These are phyloP conservation scores for Clavispora carvajalis DNA, from an alignment of 805 yeast species.

Conservation along the genomic window DNA sequence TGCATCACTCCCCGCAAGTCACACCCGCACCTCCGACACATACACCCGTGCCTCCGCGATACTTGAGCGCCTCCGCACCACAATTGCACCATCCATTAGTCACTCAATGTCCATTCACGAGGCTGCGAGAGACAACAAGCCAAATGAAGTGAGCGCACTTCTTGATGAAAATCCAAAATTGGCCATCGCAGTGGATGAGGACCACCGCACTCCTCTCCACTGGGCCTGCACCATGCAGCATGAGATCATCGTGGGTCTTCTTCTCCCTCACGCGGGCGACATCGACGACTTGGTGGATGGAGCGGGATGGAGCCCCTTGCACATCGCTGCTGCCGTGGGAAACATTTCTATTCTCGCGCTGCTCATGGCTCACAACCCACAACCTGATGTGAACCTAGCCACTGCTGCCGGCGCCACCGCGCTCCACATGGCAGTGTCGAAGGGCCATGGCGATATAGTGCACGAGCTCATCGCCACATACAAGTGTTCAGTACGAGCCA, in stretches of 20 bases:
- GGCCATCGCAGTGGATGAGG: conserved; percentile 53
- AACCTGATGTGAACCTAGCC: conserved; percentile 51
- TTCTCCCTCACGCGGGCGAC: conserved; percentile 37
- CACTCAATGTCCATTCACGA: conserved; percentile 34
- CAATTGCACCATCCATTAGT: too few relatives aligned
- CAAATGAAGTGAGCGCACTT: conserved; percentile 45
- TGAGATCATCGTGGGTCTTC: conserved; percentile 44
- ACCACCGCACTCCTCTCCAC: conserved; percentile 75
- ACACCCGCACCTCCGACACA: not conserved
- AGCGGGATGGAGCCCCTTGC: conserved; percentile 86
- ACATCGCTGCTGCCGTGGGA: conserved; percentile 77
- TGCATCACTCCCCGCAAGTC: too few relatives aligned
- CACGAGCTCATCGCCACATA: conserved; percentile 46
- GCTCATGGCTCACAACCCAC: conserved; percentile 44
- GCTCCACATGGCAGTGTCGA: conserved; percentile 72
- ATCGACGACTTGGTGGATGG: conserved; percentile 66
- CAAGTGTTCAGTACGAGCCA: conserved; percentile 57
- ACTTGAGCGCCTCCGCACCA: not conserved
- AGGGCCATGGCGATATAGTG: conserved; percentile 53
- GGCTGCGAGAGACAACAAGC: conserved; percentile 62
- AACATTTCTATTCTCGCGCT: conserved; percentile 45
- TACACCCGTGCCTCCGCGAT: not conserved
- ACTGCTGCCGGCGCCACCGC: conserved; percentile 66
- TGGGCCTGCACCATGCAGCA: conserved; percentile 79
- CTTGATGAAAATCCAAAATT: conserved; percentile 46